phyloP scores from a whole-genome alignment of 352 stramenopile genomes.

The Chrysophaeum taylorii region DNA sequence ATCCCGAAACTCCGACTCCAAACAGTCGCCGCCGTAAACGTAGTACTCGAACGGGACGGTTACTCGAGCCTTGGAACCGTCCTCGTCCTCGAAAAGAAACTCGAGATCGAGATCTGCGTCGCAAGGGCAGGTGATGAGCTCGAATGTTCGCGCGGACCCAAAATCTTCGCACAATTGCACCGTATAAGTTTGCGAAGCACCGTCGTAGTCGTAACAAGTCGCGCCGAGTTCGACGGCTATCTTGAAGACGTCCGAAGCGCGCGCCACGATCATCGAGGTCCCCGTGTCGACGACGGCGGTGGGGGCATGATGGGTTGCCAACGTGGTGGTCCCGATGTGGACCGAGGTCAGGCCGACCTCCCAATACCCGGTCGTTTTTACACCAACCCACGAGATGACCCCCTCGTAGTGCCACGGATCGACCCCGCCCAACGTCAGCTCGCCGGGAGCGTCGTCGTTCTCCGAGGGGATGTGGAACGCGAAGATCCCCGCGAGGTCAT shows the following conservation, averaged over 20 bases:
- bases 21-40: background rate
- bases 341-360: background rate
- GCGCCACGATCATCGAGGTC: background rate
- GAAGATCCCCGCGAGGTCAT: background rate
- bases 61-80: too few species aligned
- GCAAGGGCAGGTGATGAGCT: background rate
- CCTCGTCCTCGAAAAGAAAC: background rate
- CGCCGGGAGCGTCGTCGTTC: background rate
- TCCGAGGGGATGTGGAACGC: background rate
- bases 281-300: background rate
- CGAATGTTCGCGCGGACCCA: background rate
- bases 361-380: background rate
- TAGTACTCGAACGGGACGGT: background rate
- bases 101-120: background rate
- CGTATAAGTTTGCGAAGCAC: background rate
- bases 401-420: background rate
- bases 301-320: background rate
- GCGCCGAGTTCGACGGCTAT: background rate
- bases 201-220: background rate
- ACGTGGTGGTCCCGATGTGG: background rate
- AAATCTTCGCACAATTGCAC: background rate
- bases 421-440: conserved; percentile 7
- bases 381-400: background rate
- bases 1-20: background rate
- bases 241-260: background rate